Evolutionary conservation across 345 rosid genomes (phyloP).

Genomic region (Orychophragmus violaceus): DNA sequence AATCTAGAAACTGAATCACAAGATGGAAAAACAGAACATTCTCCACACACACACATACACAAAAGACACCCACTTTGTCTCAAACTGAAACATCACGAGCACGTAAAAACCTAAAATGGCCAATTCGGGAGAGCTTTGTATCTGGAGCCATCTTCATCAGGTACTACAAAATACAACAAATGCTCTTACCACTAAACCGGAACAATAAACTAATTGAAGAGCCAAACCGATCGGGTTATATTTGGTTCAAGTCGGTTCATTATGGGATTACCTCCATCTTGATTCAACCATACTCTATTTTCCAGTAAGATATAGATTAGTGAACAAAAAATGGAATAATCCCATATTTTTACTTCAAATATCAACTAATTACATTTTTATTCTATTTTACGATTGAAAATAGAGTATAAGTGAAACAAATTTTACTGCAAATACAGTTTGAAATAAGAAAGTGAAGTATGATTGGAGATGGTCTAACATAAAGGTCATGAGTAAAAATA

Average conservation of each 20-base stretch:
- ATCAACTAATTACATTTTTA: too few relatives aligned
- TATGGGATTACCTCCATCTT: background rate
- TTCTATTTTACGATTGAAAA: too few relatives aligned
- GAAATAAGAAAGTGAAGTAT: too few relatives aligned
- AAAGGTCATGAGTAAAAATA: background rate
- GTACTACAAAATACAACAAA: background rate
- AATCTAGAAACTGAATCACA: background rate
- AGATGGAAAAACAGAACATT: background rate
- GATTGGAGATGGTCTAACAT: too few relatives aligned
- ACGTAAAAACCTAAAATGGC: conserved; percentile 30
- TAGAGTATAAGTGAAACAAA: too few relatives aligned
- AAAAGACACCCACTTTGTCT: too few relatives aligned
- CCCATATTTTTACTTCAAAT: too few relatives aligned
- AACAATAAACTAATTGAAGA: background rate
- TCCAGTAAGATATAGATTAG: too few relatives aligned
- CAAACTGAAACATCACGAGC: background rate
- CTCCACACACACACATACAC: too few relatives aligned
- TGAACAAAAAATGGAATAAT: too few relatives aligned
- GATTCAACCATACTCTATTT: too few relatives aligned
- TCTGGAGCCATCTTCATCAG: conserved; percentile 65
- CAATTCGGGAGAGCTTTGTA: conserved; percentile 57
- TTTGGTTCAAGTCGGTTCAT: background rate
- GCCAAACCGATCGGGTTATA: background rate
- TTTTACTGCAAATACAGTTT: too few relatives aligned
- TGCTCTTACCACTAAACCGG: conserved; percentile 12